Evolutionary conservation across 805 yeast genomes (phyloP).

Genomic region (Barnettozyma pratensis): DNA sequence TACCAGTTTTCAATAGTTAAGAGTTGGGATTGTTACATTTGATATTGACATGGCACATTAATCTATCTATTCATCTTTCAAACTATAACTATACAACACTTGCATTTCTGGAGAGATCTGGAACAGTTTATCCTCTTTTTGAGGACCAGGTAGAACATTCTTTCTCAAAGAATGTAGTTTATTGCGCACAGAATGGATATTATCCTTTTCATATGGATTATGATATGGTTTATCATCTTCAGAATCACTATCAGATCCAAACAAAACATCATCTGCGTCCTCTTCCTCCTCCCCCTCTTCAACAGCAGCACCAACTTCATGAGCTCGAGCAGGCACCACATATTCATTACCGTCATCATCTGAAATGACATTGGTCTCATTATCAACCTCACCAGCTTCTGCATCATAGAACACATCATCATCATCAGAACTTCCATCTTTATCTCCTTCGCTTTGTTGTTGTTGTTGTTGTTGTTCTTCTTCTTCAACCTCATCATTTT

Average conservation of each 20-base stretch:
- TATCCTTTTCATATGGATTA: not conserved
- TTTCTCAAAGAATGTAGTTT: not conserved
- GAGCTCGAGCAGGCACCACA: not conserved
- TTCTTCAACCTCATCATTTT: not conserved
- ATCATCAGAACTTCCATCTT: no score
- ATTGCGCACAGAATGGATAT: not conserved
- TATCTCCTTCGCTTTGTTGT: no score
- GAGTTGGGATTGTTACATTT: no score
- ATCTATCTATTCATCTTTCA: not conserved
- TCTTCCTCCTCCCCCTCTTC: not conserved
- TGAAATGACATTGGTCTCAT: no score
- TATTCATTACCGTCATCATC: no score
- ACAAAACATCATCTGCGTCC: not conserved
- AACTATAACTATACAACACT: not conserved
- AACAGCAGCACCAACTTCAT: not conserved
- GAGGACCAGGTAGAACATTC: not conserved
- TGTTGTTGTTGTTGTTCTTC: not conserved
- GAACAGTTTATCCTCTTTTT: not conserved
- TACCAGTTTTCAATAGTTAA: no score
- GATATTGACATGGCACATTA: no score
- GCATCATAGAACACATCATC: no score
- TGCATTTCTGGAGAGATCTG: not conserved
- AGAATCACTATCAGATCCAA: not conserved
- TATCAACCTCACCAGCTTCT: no score
- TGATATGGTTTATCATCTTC: not conserved